Base-by-base conservation (phyloP, 2,329 filamentous ascomycete species). In the Capronia epimyces region DNA sequence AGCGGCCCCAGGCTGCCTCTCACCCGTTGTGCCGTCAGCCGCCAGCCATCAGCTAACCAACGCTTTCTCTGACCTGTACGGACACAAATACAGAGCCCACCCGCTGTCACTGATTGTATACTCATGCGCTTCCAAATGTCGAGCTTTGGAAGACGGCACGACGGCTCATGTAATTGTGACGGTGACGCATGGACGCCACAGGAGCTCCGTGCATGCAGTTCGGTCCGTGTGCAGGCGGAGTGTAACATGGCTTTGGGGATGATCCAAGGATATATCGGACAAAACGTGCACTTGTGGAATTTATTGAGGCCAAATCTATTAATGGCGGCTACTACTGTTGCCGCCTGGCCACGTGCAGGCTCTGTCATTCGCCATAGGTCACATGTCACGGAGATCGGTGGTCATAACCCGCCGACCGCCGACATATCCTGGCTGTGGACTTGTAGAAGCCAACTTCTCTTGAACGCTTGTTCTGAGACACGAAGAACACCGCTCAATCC, bases 311-410 rank as follows among this genome's bases (percentile, higher is more conserved):
- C 25, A 24, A 43, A 32, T 52, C 49, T 56, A 53, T 50, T 39
- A 43, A 46, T 52, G 44, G 47, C 22, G 24, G 12, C 31, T 25
- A 32, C 13, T 32, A 10, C 24, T 27, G 24, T 10, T 27, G 10
- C 24, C 10, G 21, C n/a, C 13, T 2, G 7, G 3, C 25, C 52
- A 55, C 52, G 45, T 55, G 52, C 8, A 4, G 3, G 3, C 1
- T 8, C 7, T 3, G 4, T 39, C 29, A 57, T 57, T 57, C 40
- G 55, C 2, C n/a, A 3, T 3, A 25, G 3, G 18, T 55, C 52
- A 48, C 53, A 32, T 54, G 52, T 37, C 52, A 27, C 55, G 55
- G 55, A 52, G 40, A n/a, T 39, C 37, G 31, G 43, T 46, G 22
- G 27, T 13, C 29, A 32, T 46, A 52, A 57, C 46, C 20, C 41